A percentile compares a stretch with the other conserved stretches of the same genome.
Conservation (phyloP, 441 rosid species). For the Arabidopsis hybrid region DNA sequence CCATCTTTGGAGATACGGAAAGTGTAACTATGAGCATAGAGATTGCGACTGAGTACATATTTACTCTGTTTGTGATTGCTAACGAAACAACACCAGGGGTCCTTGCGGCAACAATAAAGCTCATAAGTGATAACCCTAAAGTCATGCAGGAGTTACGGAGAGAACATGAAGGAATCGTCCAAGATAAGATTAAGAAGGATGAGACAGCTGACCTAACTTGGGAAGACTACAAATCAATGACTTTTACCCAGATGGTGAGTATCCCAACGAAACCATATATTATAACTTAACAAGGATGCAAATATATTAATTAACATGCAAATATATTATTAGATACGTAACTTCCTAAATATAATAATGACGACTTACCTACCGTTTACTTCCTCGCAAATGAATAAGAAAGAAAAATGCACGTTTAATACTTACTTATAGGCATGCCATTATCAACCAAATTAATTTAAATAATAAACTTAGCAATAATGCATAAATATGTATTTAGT, state of each 20-base stretch:
- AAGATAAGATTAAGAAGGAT: background rate
- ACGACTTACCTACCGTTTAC: no score
- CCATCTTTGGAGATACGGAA: conserved; percentile 18
- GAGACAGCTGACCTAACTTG: conserved; percentile 16
- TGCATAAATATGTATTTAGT: no score
- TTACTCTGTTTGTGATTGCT: conserved; percentile 29
- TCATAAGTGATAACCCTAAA: conserved; percentile 31
- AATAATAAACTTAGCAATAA: no score
- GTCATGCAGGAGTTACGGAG: conserved; percentile 29
- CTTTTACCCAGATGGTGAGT: conserved; percentile 47
- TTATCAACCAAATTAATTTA: no score
- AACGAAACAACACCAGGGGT: conserved; percentile 35
- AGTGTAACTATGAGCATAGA: conserved; percentile 14
- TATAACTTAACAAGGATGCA: no score
- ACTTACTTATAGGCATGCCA: no score
- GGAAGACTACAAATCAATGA: conserved; percentile 60
- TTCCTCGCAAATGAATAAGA: no score
- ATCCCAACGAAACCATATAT: no score
- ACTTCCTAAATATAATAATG: no score
- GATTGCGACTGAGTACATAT: conserved; percentile 23
- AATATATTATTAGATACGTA: no score
- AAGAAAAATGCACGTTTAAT: no score
- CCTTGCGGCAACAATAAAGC: conserved; percentile 27
- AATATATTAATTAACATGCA: background rate
- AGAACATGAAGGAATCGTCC: conserved; percentile 30